These are phyloP conservation scores for Gynochthodes officinalis DNA, from an alignment of 257 asterid species.

Conservation along the genomic window DNA sequence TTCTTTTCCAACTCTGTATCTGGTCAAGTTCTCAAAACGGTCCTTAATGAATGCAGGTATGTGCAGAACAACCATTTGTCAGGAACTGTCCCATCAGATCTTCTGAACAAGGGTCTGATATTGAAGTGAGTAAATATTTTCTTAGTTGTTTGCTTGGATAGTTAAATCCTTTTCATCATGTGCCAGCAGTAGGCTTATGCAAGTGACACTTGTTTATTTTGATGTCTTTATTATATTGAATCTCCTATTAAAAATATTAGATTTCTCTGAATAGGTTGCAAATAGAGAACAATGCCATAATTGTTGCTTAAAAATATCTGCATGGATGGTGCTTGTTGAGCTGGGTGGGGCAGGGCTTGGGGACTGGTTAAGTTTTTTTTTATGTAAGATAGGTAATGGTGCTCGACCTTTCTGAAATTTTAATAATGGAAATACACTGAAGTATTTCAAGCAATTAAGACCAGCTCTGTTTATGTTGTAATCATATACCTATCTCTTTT, in stretches of 20 bases:
- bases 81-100: conserved; percentile 69
- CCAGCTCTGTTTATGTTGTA: background rate
- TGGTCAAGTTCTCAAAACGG: conserved; percentile 7
- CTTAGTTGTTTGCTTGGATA: background rate
- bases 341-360: background rate
- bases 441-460: background rate
- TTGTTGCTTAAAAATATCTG: background rate
- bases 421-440: background rate
- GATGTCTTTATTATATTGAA: background rate
- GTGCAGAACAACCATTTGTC: conserved; percentile 75
- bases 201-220: background rate
- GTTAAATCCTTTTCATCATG: background rate
- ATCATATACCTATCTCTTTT: background rate
- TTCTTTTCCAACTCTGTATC: conserved; percentile 5
- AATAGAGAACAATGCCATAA: background rate
- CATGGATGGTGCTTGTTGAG: background rate
- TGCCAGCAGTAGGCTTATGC: background rate
- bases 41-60: conserved; percentile 53
- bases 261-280: no score
- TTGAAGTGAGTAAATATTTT: conserved; percentile 62
- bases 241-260: background rate
- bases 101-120: conserved; percentile 53
- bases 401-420: background rate
- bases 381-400: background rate
- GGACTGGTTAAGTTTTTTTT: background rate